Base-by-base conservation (phyloP, 129 eudicot genomes). In the Artemisia tridentata region DNA sequence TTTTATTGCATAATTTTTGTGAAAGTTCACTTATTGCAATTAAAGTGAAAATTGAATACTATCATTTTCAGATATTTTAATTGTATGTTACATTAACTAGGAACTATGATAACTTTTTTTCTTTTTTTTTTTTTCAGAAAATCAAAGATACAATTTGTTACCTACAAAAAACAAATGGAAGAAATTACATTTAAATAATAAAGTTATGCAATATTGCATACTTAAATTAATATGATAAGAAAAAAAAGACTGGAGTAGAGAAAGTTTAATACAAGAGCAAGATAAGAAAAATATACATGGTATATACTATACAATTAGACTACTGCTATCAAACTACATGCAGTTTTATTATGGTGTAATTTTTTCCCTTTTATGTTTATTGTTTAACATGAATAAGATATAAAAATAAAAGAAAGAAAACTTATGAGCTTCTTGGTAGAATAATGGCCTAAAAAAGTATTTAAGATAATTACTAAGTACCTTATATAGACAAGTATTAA, bases 381-480 rank as follows among this genome's bases (percentile, higher is more conserved):
- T 72, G 54, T 73, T 51, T 34, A 7, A 52, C 62, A 16, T 56
- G 10, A 58, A 63, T 68, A 52, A 50, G 65, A 73, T 34, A 64
- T 53, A 73, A 34, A 73, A 63, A 51, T 65, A 52, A 63, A 45
- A 47, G 10, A 61, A 13, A 43, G 43, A 18, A 54, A 63, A 7
- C 31, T 70, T 71, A 78, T 53, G 71, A 64, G 53, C 77, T 65
- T 78, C 72, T 41, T 78, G 77, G 77, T 78, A 71, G 71, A 78
- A 43, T 57, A 63, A 78, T 78, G 72, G 43, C 61, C 72, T 63
- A 71, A 78, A 52, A 52, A 51, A 63, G 64, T 63, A 71, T 78
- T 78, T 63, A 23, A 69, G 69, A 69, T n/a, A n/a, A n/a, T 61
- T 11, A 68, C 63, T 64, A 69, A 45, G 69, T 63, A 77, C 72